Evolutionary conservation across 2,329 filamentous ascomycete species (phyloP).

Genomic region (Colletotrichum lentis): DNA sequence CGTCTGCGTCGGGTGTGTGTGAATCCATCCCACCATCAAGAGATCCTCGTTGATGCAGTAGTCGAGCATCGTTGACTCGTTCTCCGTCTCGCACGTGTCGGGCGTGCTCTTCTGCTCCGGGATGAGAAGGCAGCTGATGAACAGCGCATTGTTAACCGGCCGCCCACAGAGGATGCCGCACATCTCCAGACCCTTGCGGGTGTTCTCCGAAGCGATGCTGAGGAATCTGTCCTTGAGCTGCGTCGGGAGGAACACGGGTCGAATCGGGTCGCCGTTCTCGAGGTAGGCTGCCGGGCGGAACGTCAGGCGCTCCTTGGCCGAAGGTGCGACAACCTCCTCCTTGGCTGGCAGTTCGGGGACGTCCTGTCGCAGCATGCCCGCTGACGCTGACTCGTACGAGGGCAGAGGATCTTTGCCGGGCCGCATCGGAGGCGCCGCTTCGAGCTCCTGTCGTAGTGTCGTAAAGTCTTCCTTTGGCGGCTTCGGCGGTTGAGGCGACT

Average conservation of each 20-base stretch:
- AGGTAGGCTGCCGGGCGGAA: constrained; percentile 88
- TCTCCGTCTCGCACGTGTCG: constrained; percentile 94
- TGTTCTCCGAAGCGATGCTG: constrained; percentile 77
- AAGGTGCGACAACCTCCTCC: constrained; percentile 41
- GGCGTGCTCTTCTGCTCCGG: constrained; percentile 89
- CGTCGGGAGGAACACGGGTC: constrained; percentile 85
- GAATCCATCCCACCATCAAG: constrained; percentile 94
- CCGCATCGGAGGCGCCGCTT: constrained; percentile 26
- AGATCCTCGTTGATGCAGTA: constrained; percentile 87
- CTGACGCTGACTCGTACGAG: constrained; percentile 19
- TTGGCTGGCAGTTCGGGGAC: constrained; percentile 50
- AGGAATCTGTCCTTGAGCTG: constrained; percentile 79
- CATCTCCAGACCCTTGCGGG: constrained; percentile 83
- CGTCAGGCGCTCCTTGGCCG: constrained; percentile 70
- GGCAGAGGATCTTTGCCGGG: constrained; percentile 33
- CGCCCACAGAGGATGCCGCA: constrained; percentile 95
- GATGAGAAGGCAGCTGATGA: constrained; percentile 87
- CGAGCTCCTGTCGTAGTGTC: constrained; percentile 24
- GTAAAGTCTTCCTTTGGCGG: constrained; percentile 45
- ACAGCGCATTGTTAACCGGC: constrained; percentile 89
- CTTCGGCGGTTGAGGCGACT: constrained; percentile 45
- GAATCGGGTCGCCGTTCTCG: constrained; percentile 86
- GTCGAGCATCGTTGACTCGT: constrained; percentile 84
- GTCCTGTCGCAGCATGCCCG: constrained; percentile 32
- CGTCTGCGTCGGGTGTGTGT: constrained; percentile 94